Percentiles rank a stretch among this genome's conserved stretches.
These are phyloP conservation scores for Rhodamnia argentea DNA, from an alignment of 345 rosid genomes.

Conservation along the genomic window DNA sequence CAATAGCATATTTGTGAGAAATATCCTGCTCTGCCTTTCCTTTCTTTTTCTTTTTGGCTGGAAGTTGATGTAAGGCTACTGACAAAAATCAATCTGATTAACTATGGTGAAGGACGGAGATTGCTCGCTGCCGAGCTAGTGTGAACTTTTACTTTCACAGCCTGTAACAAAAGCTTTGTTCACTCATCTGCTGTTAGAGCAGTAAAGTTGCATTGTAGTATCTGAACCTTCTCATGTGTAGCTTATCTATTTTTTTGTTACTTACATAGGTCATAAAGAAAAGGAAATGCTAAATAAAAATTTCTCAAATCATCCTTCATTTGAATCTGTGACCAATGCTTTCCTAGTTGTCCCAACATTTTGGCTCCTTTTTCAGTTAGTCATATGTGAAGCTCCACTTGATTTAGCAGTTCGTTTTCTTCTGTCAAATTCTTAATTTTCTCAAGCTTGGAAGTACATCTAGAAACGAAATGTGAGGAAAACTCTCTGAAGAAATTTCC, in stretches of 20 bases:
- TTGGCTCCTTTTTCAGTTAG: not conserved
- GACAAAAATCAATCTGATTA: not conserved
- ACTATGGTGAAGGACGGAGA: not conserved
- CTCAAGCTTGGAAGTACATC: not conserved
- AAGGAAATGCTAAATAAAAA: accelerated
- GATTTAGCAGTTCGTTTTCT: not conserved
- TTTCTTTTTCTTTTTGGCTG: not conserved
- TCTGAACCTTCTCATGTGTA: accelerated
- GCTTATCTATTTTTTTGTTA: not conserved
- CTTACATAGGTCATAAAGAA: not conserved
- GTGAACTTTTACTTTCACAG: not conserved
- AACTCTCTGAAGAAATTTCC: not conserved
- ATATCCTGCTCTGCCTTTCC: not conserved
- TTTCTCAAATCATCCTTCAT: not conserved
- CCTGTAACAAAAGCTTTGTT: not conserved
- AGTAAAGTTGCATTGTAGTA: not conserved
- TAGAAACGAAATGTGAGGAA: not conserved
- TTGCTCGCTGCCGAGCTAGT: not conserved
- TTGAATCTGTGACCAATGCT: not conserved
- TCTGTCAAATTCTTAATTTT: not conserved
- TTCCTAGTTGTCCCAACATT: not conserved
- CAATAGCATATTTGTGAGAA: not conserved
- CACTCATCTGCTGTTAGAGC: not conserved
- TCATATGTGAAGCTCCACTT: not conserved
- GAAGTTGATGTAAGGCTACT: not conserved